A percentile compares a stretch with the other conserved stretches of the same genome.
phyloP scores from a whole-genome alignment of 2,329 filamentous ascomycete species.

The Thielaviopsis cerberus region DNA sequence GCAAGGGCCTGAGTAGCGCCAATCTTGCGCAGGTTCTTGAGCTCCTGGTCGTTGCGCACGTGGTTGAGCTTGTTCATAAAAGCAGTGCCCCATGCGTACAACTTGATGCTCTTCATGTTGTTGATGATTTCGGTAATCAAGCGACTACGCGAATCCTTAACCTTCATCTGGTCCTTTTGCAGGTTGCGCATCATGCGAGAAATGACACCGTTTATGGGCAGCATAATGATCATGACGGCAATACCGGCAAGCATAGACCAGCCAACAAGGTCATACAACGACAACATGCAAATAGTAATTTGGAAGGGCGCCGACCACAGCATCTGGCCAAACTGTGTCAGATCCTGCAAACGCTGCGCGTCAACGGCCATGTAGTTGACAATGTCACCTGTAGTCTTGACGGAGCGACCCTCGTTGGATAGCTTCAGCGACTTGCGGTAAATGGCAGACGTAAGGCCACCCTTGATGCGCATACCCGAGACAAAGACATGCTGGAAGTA shows the following conservation, averaged over 20 bases:
- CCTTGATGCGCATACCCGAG: slow-evolving; percentile 92
- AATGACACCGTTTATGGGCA: slow-evolving; percentile 84
- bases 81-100: slow-evolving; percentile 91
- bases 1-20: slow-evolving; percentile 84
- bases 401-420: slow-evolving; percentile 76
- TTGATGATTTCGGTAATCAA: slow-evolving; percentile 95
- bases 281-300: slow-evolving; percentile 87
- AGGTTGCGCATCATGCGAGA: slow-evolving; percentile 83
- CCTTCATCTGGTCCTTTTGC: slow-evolving; percentile 96
- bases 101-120: slow-evolving; percentile 99
- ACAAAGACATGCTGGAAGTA: slow-evolving; percentile 94
- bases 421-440: slow-evolving; percentile 80
- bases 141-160: slow-evolving; percentile 84
- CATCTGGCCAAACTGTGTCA: slow-evolving; percentile 89
- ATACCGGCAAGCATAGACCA: slow-evolving; percentile 91
- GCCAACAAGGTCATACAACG: slow-evolving; percentile 85
- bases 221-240: slow-evolving; percentile 90
- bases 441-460: slow-evolving; percentile 72
- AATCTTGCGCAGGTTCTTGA: slow-evolving; percentile 90
- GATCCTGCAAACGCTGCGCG: slow-evolving; percentile 80
- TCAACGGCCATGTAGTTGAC: slow-evolving; percentile 99
- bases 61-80: slow-evolving; percentile 97
- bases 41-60: slow-evolving; percentile 85
- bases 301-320: slow-evolving; percentile 95
- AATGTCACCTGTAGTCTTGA: slow-evolving; percentile 89